Evolutionary conservation across 2,329 filamentous ascomycete species (phyloP).

Genomic region (Fusarium sp.): DNA sequence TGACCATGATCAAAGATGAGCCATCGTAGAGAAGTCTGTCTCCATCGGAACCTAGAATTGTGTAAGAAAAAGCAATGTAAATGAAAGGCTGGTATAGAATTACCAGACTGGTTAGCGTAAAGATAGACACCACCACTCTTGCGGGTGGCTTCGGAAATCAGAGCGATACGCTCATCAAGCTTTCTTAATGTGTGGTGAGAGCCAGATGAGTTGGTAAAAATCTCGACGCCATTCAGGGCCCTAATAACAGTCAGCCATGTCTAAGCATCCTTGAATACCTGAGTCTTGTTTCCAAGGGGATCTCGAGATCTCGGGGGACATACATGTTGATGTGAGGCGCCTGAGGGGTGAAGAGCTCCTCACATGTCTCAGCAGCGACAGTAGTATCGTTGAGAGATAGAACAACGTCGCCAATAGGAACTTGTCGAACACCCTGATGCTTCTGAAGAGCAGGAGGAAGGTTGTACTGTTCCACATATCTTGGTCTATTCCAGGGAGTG

Average conservation of each 20-base stretch:
- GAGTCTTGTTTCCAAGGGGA: neutral
- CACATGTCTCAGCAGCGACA: constrained; percentile 57
- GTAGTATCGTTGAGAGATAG: constrained; percentile 55
- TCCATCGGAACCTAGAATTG: constrained; percentile 61
- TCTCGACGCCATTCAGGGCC: constrained; percentile 71
- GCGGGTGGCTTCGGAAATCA: constrained; percentile 75
- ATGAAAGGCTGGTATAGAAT: rapidly evolving
- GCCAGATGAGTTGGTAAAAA: constrained; percentile 72
- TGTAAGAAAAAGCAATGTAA: neutral
- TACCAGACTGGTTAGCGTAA: constrained; percentile 53
- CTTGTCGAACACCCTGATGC: constrained; percentile 55
- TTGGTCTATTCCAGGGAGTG: constrained; percentile 55
- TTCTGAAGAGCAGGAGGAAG: constrained; percentile 68
- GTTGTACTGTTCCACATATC: constrained; percentile 54
- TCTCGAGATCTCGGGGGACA: neutral
- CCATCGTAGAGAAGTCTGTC: constrained; percentile 68
- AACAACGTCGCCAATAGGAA: constrained; percentile 58
- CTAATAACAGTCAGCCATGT: neutral
- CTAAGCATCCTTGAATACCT: rapidly evolving
- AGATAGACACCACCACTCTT: constrained; percentile 71
- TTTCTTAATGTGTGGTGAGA: constrained; percentile 69
- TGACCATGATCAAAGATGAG: constrained; percentile 70
- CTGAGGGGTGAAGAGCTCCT: constrained; percentile 49
- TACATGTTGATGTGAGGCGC: constrained; percentile 39
- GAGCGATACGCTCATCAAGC: constrained; percentile 70